A percentile compares a stretch with the other conserved stretches of the same genome.
Evolutionary conservation across 208 protist genomes (phyloP).

Genomic region (Leishmania mexicana): DNA sequence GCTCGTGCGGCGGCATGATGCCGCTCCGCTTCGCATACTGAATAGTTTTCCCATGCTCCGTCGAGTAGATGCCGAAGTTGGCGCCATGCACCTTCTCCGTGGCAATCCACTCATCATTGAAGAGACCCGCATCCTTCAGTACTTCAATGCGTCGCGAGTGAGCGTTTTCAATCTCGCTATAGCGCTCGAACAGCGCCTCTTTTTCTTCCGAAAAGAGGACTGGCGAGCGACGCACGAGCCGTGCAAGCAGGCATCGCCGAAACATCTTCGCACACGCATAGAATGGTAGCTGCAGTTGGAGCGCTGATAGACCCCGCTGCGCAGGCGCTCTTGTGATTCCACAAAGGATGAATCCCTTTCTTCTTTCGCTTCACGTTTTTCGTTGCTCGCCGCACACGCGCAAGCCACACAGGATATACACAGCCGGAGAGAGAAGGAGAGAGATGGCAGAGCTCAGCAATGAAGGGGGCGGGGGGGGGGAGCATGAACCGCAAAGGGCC

Average conservation of each 20-base stretch:
- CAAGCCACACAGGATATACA: not conserved
- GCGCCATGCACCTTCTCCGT: slow-evolving; percentile 91
- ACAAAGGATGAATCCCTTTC: not conserved
- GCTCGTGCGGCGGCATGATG: slow-evolving; percentile 74
- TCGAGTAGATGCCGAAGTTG: slow-evolving; percentile 88
- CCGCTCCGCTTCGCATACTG: slow-evolving; percentile 84
- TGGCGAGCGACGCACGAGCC: slow-evolving; percentile 25
- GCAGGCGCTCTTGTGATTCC: not conserved
- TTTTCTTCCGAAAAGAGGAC: slow-evolving; percentile 35
- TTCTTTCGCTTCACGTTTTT: not conserved
- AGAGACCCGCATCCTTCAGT: slow-evolving; percentile 44
- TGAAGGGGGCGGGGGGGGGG: not conserved
- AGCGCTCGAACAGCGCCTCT: slow-evolving; percentile 66
- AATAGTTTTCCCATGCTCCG: slow-evolving; percentile 52
- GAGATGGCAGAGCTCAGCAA: not conserved
- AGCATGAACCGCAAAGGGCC: not conserved
- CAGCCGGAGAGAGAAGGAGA: not conserved
- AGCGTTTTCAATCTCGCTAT: slow-evolving; percentile 86
- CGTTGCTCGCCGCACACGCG: not conserved
- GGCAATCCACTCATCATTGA: slow-evolving; percentile 88
- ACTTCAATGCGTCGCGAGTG: slow-evolving; percentile 66
- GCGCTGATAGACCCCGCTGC: not conserved
- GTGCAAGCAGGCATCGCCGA: slow-evolving; percentile 15
- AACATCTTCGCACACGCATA: slow-evolving; percentile 21
- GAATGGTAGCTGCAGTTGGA: not conserved